Percentiles rank a stretch among this genome's conserved stretches.
These are phyloP conservation scores for Mycosarcoma maydis DNA, from an alignment of 1,284 basidiomycete species.

Conservation along the genomic window DNA sequence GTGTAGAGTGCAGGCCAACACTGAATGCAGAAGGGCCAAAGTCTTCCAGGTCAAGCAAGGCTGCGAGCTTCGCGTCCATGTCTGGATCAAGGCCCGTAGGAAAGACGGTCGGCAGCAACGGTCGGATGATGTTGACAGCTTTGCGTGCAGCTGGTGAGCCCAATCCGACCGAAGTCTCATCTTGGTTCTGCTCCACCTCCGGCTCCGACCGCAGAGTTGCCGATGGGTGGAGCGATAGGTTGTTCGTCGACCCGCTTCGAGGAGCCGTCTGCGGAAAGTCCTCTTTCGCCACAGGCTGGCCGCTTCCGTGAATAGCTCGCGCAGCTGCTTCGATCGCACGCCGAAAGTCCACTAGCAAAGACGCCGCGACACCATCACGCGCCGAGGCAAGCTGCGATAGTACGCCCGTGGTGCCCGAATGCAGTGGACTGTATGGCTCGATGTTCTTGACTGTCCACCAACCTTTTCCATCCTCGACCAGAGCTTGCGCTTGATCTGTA, in stretches of 20 bases:
- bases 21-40: neutral
- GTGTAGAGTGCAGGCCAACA: constrained; percentile 27
- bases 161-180: constrained; percentile 7
- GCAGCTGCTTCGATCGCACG: constrained; percentile 59
- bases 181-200: constrained; percentile 3
- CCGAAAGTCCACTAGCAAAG: constrained; percentile 58
- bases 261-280: neutral
- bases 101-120: constrained; percentile 50
- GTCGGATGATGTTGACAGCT: constrained; percentile 48
- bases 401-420: constrained; percentile 47
- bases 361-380: constrained; percentile 20
- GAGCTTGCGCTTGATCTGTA: constrained; percentile 78
- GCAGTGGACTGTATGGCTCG: constrained; percentile 27
- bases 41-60: constrained; percentile 26
- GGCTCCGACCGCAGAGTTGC: constrained; percentile 13
- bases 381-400: constrained; percentile 48
- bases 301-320: constrained; percentile 19
- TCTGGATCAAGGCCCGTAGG: constrained; percentile 36
- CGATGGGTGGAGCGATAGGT: constrained; percentile 5
- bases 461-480: constrained; percentile 71
- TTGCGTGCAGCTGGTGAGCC: constrained; percentile 42
- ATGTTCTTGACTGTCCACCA: constrained; percentile 43
- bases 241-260: constrained; percentile 1
- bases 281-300: constrained; percentile 2
- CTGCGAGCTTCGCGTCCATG: constrained; percentile 28